phyloP scores from a whole-genome alignment of 441 rosid species.

The Omphalea diandra region DNA sequence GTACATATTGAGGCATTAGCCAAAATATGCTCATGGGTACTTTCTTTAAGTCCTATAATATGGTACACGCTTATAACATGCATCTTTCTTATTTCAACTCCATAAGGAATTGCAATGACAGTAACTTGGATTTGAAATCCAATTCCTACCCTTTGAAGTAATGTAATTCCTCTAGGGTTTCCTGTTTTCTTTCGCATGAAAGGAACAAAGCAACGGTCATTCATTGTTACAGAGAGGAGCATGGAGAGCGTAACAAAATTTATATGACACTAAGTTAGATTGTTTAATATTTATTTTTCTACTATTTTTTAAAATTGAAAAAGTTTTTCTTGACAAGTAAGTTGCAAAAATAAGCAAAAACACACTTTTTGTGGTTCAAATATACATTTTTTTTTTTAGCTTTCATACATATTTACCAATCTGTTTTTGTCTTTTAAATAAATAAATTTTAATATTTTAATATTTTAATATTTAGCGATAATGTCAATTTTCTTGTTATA shows the following conservation, averaged over 20 bases:
- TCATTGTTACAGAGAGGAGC: slow-evolving; percentile 77
- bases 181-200: slow-evolving; percentile 59
- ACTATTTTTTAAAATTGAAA: too few species aligned
- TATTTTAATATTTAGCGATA: too few species aligned
- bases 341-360: too few species aligned
- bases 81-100: slow-evolving; percentile 62
- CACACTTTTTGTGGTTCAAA: too few species aligned
- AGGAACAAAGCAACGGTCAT: slow-evolving; percentile 74
- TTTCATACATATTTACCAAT: too few species aligned
- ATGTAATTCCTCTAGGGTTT: slow-evolving; percentile 78
- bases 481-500: too few species aligned
- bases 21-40: slow-evolving; percentile 83
- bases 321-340: too few species aligned
- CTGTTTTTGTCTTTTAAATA: too few species aligned
- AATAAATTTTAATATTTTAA: too few species aligned
- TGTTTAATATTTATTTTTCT: too few species aligned
- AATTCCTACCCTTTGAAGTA: slow-evolving; percentile 77
- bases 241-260: slow-evolving; percentile 79
- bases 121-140: slow-evolving; percentile 65
- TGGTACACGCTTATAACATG: slow-evolving; percentile 41
- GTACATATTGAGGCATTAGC: slow-evolving; percentile 79
- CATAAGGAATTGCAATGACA: slow-evolving; percentile 64
- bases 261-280: too few species aligned
- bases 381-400: too few species aligned
- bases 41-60: slow-evolving; percentile 40